Evolutionary conservation across 345 rosid species (phyloP), one percentile per base, ranked within the genome.

Genomic region (Moringa oleifera): DNA sequence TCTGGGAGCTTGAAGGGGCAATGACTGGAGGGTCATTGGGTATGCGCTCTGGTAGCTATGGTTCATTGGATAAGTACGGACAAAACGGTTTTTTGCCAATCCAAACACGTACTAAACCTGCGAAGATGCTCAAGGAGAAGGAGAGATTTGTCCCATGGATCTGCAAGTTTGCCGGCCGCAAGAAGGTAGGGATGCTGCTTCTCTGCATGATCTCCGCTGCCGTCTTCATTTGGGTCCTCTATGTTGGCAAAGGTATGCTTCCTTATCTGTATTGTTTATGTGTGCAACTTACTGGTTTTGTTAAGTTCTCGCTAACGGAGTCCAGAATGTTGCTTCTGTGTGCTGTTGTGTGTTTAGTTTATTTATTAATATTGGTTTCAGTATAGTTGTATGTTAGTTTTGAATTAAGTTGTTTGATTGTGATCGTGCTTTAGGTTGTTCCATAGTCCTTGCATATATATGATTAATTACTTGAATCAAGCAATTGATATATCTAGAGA

Each of bases 121-220:
- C 75, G 17, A 91, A 91, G 86, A 78, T 87, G 95, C 75, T 80
- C 50, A 95, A 87, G 79, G 96, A 91, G 57, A 90, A 83, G 64
- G 99, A 87, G 58, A 81, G 84, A 18, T 41, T 89, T 70, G 63
- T 81, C 66, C 87, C 72, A 72, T 89, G 95, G 96, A 87, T 95
- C 95, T 81, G 75, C 71, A 95, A 95, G 73, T 79, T 87, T 73
- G 95, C 87, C 18, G 97, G 97, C 46, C 89, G 96, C 52, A 95
- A 84, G 81, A 91, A 87, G 73, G 86, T 95, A 6, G 97, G 99
- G 68, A 95, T 89, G 99, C 65, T 87, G 72, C 79, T 95, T 25
- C 93, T 95, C 63, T 89, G 88, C 69, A 41, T 78, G 33, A 79
- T 91, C 76, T 91, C 99, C 8, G 91, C 94, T 17, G 85, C 85